These are phyloP conservation scores for Fraxinus angustifolia DNA, from an alignment of 305 asterid genomes.

Conservation along the genomic window DNA sequence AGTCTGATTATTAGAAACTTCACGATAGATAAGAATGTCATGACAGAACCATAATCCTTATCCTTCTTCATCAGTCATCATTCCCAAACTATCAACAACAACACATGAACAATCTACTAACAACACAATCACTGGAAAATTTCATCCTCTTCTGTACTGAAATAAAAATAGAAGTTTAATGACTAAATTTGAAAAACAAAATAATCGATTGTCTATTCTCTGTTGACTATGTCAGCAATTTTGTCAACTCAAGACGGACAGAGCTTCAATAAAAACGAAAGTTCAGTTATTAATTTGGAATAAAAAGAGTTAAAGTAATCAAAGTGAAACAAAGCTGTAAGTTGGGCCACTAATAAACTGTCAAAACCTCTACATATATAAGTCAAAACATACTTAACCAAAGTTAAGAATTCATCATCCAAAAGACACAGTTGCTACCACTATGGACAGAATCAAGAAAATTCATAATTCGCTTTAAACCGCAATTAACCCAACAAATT, in stretches of 20 bases:
- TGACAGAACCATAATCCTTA: background rate
- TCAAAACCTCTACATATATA: background rate
- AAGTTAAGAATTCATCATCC: background rate
- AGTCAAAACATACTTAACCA: background rate
- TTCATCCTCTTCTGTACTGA: background rate
- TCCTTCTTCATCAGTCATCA: background rate
- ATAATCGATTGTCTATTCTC: background rate
- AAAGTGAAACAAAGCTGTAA: background rate
- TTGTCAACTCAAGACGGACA: background rate
- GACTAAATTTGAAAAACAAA: background rate
- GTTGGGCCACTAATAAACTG: background rate
- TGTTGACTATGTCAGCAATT: background rate
- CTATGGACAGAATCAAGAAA: background rate
- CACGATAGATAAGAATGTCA: background rate
- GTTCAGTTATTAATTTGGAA: background rate
- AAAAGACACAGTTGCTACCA: background rate
- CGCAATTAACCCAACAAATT: background rate
- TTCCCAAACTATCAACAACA: background rate
- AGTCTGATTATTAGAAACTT: background rate
- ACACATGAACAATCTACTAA: background rate
- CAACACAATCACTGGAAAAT: background rate
- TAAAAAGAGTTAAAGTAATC: background rate
- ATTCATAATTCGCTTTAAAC: background rate
- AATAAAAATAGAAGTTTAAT: background rate
- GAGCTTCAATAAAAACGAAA: background rate